A percentile compares a stretch with the other conserved stretches of the same genome.
Evolutionary conservation across 768 basidiomycete species (phyloP).

Genomic region (Lepiota subincarnata): DNA sequence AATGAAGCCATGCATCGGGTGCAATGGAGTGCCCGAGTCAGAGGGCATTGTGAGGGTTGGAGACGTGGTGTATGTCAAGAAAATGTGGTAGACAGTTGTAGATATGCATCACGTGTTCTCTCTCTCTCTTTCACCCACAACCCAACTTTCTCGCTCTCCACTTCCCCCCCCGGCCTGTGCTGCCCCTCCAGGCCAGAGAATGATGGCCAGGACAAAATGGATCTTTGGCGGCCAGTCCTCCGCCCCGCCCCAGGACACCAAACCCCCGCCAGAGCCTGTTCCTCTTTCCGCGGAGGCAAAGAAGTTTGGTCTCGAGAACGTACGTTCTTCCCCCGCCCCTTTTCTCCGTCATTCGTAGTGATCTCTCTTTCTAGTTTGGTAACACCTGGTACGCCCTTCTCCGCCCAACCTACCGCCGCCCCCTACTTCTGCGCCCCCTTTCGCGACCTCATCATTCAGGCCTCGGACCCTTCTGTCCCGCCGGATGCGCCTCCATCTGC

Average conservation of each 20-base stretch:
- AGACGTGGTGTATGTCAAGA: slow-evolving; percentile 50
- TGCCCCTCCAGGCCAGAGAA: slow-evolving; percentile 10
- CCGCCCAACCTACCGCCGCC: slow-evolving; percentile 24
- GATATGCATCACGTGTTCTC: slow-evolving; percentile 14
- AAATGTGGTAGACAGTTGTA: slow-evolving; percentile 28
- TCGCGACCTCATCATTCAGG: slow-evolving; percentile 81
- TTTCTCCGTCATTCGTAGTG: slow-evolving; percentile 1
- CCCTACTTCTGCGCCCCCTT: slow-evolving; percentile 95
- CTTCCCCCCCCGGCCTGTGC: not conserved
- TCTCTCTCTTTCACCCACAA: slow-evolving; percentile 13
- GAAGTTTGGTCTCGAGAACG: slow-evolving; percentile 96
- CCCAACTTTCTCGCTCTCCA: slow-evolving; percentile 3
- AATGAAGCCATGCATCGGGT: slow-evolving; percentile 61
- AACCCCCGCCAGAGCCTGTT: slow-evolving; percentile 29
- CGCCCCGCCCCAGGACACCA: slow-evolving; percentile 19
- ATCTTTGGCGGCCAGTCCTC: slow-evolving; percentile 28
- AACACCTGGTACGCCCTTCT: slow-evolving; percentile 77
- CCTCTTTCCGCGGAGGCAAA: slow-evolving; percentile 67
- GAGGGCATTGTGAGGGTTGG: slow-evolving; percentile 57
- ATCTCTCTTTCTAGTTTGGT: slow-evolving; percentile 62
- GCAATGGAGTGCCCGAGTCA: slow-evolving; percentile 52
- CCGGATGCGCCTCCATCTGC: slow-evolving; percentile 25
- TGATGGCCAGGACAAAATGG: slow-evolving; percentile 38
- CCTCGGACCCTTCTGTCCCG: slow-evolving; percentile 46
- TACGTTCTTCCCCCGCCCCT: slow-evolving; percentile 39